Base-by-base conservation (phyloP, 1,284 basidiomycete species). In the Pseudozyma sp. region DNA sequence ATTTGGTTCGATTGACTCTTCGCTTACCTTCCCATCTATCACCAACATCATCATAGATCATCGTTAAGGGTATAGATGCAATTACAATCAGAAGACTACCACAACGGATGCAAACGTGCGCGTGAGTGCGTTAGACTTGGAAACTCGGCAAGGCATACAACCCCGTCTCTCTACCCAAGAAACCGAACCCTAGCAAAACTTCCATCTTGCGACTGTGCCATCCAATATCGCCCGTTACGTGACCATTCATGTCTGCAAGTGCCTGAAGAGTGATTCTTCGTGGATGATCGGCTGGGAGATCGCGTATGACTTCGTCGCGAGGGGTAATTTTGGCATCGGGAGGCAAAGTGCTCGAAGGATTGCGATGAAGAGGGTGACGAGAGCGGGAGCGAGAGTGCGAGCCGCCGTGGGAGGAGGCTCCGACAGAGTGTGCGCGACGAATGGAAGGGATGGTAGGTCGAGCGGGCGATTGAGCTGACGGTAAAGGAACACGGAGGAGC, bases 181-280 rank as follows among this genome's bases (percentile, higher is more conserved):
- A 91, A 13, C 95, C 95, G 80, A 92, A 88, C 4, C 95, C 95
- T 77, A 92, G 90, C 63, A 97, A 85, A 58, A 97, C 93, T 89
- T 98, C 95, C 94, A 97, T 95, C 87, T 99, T 99, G 56, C 94
- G 87, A 39, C 92, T 91, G 86, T 97, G 94, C 95, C 96, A 99
- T 0, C 96, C 96, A 1, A 95, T 90, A 5, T 91, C 92, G 80
- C 92, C 93, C 78, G 89, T 91, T 4, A 97, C 95, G 78, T 94
- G 93, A 1, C 94, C 94, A 76, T 93, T 93, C 12, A 91, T 91
- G 71, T 91, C 88, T 13, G 92, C 90, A n/a, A 96, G 86, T 45
- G 88, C 87, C 76, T 91, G 90, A 81, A 94, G 87, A 83, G 91
- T 91, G 38, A 84, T 83, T 55, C 92, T 87, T 81, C 91, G 89